Evolutionary conservation across 805 yeast species (phyloP).

Genomic region (Metschnikowia vanudenii): DNA sequence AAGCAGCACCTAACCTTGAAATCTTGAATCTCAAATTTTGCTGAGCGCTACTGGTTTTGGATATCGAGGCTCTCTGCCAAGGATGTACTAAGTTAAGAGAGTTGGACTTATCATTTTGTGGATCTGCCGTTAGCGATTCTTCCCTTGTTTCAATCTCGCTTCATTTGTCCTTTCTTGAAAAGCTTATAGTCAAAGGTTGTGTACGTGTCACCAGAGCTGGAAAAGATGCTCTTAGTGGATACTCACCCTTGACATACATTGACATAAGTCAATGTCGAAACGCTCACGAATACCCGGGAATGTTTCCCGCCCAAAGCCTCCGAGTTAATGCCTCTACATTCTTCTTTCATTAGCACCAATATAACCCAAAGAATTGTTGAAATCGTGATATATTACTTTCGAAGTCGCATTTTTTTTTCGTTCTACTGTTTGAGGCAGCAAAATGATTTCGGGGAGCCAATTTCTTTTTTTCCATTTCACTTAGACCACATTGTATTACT

Average conservation of each 20-base stretch:
- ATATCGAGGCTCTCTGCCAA: slow-evolving; percentile 62
- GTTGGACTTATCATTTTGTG: slow-evolving; percentile 70
- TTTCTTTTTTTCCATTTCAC: not conserved
- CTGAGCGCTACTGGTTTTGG: slow-evolving; percentile 68
- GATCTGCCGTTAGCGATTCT: slow-evolving; percentile 74
- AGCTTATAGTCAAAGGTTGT: slow-evolving; percentile 63
- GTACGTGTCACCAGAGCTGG: slow-evolving; percentile 76
- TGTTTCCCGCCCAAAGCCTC: slow-evolving; percentile 56
- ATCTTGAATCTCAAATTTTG: slow-evolving; percentile 69
- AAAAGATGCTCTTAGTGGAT: slow-evolving; percentile 62
- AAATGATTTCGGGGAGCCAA: not conserved
- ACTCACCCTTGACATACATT: slow-evolving; percentile 49
- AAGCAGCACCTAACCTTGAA: slow-evolving; percentile 57
- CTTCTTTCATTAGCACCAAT: slow-evolving; percentile 57
- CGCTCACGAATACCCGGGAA: slow-evolving; percentile 61
- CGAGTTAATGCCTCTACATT: slow-evolving; percentile 48
- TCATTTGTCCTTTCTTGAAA: slow-evolving; percentile 48
- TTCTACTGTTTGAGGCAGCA: not conserved
- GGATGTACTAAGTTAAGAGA: slow-evolving; percentile 58
- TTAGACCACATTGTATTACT: slow-evolving; percentile 2
- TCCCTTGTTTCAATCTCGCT: slow-evolving; percentile 60
- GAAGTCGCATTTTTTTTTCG: not conserved
- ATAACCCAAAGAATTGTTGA: slow-evolving; percentile 56
- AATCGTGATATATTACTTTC: slow-evolving; percentile 43
- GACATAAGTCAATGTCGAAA: slow-evolving; percentile 73